Evolutionary conservation across 768 basidiomycete genomes (phyloP).

Genomic region (Mycena filopes): DNA sequence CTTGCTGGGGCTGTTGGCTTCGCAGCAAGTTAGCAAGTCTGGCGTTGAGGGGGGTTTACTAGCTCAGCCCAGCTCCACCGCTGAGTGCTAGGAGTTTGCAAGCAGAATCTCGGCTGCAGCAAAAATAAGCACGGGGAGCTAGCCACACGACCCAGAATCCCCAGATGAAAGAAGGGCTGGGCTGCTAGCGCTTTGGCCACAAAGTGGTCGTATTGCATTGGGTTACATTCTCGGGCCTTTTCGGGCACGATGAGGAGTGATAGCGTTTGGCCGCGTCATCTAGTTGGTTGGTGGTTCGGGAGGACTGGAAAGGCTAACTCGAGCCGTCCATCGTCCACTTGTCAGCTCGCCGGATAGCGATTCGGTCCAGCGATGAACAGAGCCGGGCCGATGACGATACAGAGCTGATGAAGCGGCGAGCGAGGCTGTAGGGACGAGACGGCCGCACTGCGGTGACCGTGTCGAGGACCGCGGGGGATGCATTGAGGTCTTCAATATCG

Average conservation of each 20-base stretch:
- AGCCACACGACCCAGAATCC: constrained; percentile 11
- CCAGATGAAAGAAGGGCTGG: constrained; percentile 8
- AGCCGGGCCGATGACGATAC: neutral
- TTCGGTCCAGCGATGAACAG: neutral
- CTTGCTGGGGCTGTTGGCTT: neutral
- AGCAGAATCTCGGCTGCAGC: neutral
- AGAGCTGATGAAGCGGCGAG: neutral
- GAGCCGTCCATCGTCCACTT: constrained; percentile 1
- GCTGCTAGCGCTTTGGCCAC: too few relatives aligned
- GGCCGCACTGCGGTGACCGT: neutral
- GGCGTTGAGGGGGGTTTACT: neutral
- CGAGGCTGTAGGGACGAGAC: neutral
- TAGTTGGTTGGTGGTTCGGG: neutral
- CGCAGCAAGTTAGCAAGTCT: constrained; percentile 5
- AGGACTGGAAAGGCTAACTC: constrained; percentile 4
- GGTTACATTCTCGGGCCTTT: neutral
- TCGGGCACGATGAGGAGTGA: neutral
- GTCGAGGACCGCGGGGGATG: neutral
- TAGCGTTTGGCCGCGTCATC: neutral
- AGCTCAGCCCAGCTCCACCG: neutral
- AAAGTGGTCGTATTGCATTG: too few relatives aligned
- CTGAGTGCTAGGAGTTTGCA: neutral
- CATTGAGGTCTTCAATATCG: neutral
- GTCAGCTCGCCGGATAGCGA: constrained; percentile 3
- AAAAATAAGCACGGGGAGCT: constrained; percentile 12